Evolutionary conservation across 495 filamentous ascomycete species (phyloP).

Genomic region (Penicillium subrubescens): DNA sequence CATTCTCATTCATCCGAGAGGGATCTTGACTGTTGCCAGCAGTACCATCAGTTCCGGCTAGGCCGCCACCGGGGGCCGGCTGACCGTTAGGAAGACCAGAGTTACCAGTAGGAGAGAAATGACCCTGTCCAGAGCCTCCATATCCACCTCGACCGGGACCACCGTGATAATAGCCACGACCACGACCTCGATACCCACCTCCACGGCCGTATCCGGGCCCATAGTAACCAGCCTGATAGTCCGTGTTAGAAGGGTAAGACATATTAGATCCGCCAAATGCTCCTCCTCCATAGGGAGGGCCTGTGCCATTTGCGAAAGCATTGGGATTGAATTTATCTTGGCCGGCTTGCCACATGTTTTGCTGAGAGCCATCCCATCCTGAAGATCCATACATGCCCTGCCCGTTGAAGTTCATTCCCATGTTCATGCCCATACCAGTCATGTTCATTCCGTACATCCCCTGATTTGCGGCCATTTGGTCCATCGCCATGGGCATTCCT

Average conservation of each 20-base stretch:
- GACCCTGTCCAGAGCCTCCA: conserved; percentile 41
- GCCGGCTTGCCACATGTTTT: conserved; percentile 75
- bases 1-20: conserved; percentile 6
- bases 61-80: background rate
- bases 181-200: conserved; percentile 66
- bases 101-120: conserved; percentile 36
- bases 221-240: conserved; percentile 66
- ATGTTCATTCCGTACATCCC: conserved; percentile 92
- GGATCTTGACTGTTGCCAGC: conserved; percentile 6
- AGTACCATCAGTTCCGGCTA: background rate
- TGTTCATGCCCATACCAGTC: conserved; percentile 89
- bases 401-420: conserved; percentile 74
- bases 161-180: conserved; percentile 58
- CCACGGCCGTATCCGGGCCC: conserved; percentile 55
- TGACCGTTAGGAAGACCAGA: conserved; percentile 28
- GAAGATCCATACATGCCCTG: conserved; percentile 59
- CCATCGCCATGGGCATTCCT: conserved; percentile 86
- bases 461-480: conserved; percentile 83
- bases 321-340: conserved; percentile 68
- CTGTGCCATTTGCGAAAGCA: conserved; percentile 77
- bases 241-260: conserved; percentile 59
- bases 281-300: conserved; percentile 80
- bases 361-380: conserved; percentile 62
- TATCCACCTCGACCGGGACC: conserved; percentile 59
- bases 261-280: conserved; percentile 76